phyloP scores from a whole-genome alignment of 1,284 basidiomycete species.

The Cutaneotrichosporon sp. region DNA sequence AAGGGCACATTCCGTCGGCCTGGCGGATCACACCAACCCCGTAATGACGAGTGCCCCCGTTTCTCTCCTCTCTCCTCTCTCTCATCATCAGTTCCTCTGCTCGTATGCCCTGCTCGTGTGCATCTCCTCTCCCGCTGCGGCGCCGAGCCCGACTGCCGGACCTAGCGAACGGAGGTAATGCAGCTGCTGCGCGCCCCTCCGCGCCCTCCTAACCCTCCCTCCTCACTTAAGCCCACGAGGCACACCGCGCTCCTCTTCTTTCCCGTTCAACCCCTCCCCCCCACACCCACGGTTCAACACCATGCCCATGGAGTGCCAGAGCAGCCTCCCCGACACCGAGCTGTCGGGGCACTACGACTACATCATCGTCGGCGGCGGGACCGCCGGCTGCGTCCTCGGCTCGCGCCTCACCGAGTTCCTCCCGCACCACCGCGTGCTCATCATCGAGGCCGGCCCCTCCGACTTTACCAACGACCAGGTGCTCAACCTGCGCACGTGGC shows the following conservation, averaged over 20 bases:
- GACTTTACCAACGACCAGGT: conserved; percentile 22
- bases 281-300: neutral
- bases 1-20: no score
- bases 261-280: neutral
- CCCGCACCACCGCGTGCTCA: conserved; percentile 25
- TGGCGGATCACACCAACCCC: no score
- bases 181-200: neutral
- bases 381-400: conserved; percentile 66
- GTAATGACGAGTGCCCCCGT: no score
- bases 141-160: neutral
- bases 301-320: conserved; percentile 14
- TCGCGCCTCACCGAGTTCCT: conserved; percentile 57
- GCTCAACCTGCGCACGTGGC: conserved; percentile 26
- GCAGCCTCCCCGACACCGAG: conserved; percentile 7
- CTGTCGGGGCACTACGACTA: conserved; percentile 59
- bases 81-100: neutral
- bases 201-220: no score
- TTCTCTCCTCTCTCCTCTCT: no score
- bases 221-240: neutral
- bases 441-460: conserved; percentile 24
- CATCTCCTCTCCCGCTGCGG: no score
- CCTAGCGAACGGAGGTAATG: neutral
- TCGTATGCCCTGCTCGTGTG: neutral
- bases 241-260: neutral
- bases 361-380: conserved; percentile 66